These are phyloP conservation scores for Fusarium mundagurra DNA, from an alignment of 2,329 filamentous ascomycete species.

Conservation along the genomic window DNA sequence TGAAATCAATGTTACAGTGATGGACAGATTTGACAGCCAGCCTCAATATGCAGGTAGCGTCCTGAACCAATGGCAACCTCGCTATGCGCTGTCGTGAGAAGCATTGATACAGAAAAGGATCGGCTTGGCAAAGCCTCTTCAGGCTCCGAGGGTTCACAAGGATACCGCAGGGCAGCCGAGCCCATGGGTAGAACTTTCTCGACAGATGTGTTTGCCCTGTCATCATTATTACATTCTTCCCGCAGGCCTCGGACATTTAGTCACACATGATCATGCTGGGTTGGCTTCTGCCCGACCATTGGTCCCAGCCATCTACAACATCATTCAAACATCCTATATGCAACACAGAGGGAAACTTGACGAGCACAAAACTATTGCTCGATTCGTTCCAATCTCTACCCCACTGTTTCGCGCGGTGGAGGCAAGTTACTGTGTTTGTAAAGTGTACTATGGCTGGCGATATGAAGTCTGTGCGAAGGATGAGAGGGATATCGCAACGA, in stretches of 20 bases:
- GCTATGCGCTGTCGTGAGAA: not conserved
- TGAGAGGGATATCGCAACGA: conserved; percentile 27
- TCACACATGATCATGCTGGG: not conserved
- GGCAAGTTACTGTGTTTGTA: conserved; percentile 15
- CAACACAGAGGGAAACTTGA: not conserved
- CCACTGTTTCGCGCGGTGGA: not conserved
- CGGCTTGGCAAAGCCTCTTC: not conserved
- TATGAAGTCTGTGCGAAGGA: conserved; percentile 9
- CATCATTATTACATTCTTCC: not conserved
- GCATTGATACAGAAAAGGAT: not conserved
- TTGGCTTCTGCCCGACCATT: not conserved
- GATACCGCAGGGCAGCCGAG: not conserved
- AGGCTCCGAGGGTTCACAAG: not conserved
- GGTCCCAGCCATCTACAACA: not conserved
- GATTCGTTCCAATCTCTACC: not conserved
- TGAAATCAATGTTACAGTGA: conserved; percentile 19
- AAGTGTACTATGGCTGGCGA: conserved; percentile 4
- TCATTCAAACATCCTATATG: not conserved
- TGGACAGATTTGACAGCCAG: conserved; percentile 13
- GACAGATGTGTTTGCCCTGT: not conserved
- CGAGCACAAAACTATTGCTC: not conserved
- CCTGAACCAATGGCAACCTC: conserved; percentile 3
- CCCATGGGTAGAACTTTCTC: not conserved
- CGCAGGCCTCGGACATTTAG: not conserved
- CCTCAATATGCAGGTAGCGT: conserved; percentile 37